Evolutionary conservation across 768 basidiomycete species (phyloP).

Genomic region (Tulasnella sp.): DNA sequence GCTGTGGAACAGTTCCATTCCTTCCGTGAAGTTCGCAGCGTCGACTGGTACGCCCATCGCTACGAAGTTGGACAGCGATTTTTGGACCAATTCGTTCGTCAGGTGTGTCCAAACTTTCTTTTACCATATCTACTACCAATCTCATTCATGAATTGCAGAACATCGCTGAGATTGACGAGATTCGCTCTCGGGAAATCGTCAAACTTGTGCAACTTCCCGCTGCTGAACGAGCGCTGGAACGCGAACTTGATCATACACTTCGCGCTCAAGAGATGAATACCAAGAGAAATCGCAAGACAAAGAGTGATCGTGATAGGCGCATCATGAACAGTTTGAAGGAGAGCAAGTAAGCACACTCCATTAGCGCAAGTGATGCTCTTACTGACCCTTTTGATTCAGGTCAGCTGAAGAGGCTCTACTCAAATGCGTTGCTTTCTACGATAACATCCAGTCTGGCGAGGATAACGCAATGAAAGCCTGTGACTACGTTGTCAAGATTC

Average conservation of each 20-base stretch:
- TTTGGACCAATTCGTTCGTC: constrained; percentile 69
- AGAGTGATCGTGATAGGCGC: constrained; percentile 80
- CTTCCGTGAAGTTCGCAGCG: constrained; percentile 84
- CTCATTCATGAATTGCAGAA: constrained; percentile 46
- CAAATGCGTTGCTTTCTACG: constrained; percentile 92
- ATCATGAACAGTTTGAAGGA: constrained; percentile 77
- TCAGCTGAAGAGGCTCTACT: constrained; percentile 85
- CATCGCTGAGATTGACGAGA: constrained; percentile 93
- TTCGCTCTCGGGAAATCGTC: constrained; percentile 56
- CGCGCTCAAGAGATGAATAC: constrained; percentile 78
- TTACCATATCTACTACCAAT: background rate
- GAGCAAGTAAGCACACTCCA: constrained; percentile 49
- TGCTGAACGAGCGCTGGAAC: constrained; percentile 86
- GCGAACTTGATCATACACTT: constrained; percentile 87
- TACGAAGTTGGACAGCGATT: constrained; percentile 71
- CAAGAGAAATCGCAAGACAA: constrained; percentile 48
- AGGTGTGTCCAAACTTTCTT: constrained; percentile 34
- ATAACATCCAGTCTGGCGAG: constrained; percentile 44
- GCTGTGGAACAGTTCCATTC: constrained; percentile 90
- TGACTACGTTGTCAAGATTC: constrained; percentile 77
- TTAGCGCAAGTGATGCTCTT: background rate
- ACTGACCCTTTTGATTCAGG: constrained; percentile 28
- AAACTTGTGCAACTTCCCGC: constrained; percentile 64
- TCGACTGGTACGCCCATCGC: constrained; percentile 86
- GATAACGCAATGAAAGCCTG: constrained; percentile 83